Conservation (phyloP, 2,329 filamentous ascomycete genomes). For the Cladobotryum protrusum region DNA sequence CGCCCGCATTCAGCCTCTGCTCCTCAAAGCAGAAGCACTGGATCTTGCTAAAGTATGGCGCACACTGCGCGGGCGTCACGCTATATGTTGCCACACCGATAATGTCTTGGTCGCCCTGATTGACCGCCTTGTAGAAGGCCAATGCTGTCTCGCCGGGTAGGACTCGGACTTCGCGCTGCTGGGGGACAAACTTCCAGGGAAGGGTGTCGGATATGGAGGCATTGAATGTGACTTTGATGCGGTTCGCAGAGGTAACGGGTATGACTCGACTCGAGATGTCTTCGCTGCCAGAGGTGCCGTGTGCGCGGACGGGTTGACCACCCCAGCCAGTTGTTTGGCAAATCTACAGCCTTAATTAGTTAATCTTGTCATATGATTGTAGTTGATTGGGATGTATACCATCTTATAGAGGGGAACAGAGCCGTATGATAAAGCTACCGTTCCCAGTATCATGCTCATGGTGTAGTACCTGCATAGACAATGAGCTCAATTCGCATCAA, state of each 20-base stretch:
- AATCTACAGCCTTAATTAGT: constrained; percentile 42
- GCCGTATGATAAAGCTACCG: constrained; percentile 73
- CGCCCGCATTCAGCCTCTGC: constrained; percentile 86
- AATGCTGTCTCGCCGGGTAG: constrained; percentile 93
- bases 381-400: constrained; percentile 38
- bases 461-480: constrained; percentile 57
- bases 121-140: constrained; percentile 96
- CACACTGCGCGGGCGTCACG: constrained; percentile 91
- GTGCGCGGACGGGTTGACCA: constrained; percentile 82
- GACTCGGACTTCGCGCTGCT: constrained; percentile 93
- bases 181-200: constrained; percentile 94
- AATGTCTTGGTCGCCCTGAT: constrained; percentile 83
- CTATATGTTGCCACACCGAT: constrained; percentile 98
- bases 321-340: constrained; percentile 87
- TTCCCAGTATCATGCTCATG: constrained; percentile 70
- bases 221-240: constrained; percentile 93
- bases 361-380: constrained; percentile 2
- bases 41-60: constrained; percentile 98
- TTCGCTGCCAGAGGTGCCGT: constrained; percentile 45
- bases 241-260: constrained; percentile 73
- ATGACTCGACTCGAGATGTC: constrained; percentile 72
- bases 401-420: constrained; percentile 85
- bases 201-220: constrained; percentile 91
- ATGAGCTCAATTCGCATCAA: constrained; percentile 14
- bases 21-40: constrained; percentile 99